These are phyloP conservation scores for Globisporangium lucens DNA, from an alignment of 352 stramenopile species.

Conservation along the genomic window DNA sequence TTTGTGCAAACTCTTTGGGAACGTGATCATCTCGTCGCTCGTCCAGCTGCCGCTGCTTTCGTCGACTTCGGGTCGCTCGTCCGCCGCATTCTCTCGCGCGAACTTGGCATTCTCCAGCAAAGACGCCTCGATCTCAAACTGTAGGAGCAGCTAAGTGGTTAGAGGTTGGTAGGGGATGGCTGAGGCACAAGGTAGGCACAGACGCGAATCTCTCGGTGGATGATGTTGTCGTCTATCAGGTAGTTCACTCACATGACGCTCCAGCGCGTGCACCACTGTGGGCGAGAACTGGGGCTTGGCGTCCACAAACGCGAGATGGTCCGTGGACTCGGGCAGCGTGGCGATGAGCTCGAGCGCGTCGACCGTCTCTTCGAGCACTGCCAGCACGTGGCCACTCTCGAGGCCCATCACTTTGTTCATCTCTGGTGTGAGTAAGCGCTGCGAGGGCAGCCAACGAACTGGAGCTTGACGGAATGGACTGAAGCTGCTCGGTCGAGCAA, in stretches of 20 bases:
- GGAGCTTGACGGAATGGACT: neutral
- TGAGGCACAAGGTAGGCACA: neutral
- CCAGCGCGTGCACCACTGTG: conserved; percentile 4
- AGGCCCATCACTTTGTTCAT: conserved; percentile 30
- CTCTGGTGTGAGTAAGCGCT: neutral
- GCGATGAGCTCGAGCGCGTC: conserved; percentile 29
- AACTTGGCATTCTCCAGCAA: conserved; percentile 8
- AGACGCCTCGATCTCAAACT: conserved; percentile 16
- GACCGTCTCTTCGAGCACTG: conserved; percentile 31
- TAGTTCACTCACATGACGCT: conserved; percentile 25
- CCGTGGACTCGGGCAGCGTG: conserved; percentile 20
- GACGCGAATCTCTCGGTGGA: neutral
- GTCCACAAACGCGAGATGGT: conserved; percentile 7
- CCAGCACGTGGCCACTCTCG: conserved; percentile 38
- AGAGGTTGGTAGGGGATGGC: no score
- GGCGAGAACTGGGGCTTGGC: neutral
- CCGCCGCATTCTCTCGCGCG: neutral
- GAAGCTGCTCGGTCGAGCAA: no score
- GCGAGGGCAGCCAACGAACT: neutral
- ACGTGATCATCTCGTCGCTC: conserved; percentile 16
- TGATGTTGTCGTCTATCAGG: neutral
- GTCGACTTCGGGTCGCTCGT: conserved; percentile 18
- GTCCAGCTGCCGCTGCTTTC: conserved; percentile 13
- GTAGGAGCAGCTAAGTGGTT: neutral
- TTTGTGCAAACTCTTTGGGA: conserved; percentile 33